Percentiles rank a stretch among this genome's conserved stretches.
Evolutionary conservation across 768 basidiomycete genomes (phyloP).

Genomic region (Crassisporium funariophilum): DNA sequence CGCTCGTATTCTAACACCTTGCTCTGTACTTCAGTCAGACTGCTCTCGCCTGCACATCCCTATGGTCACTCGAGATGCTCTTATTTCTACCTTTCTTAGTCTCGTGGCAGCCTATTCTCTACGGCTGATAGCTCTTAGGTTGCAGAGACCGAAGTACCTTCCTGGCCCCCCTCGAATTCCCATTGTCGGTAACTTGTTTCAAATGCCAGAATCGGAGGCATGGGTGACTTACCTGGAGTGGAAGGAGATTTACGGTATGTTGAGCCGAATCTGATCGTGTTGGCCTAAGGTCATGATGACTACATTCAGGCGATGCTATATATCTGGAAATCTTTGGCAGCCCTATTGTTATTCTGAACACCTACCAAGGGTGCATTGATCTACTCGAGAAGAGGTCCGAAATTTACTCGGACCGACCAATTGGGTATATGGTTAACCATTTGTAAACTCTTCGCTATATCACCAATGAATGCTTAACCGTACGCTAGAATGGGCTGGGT

Average conservation of each 20-base stretch:
- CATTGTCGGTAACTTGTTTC: slow-evolving; percentile 24
- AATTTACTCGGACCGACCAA: slow-evolving; percentile 29
- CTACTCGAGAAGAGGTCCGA: slow-evolving; percentile 30
- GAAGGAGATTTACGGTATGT: slow-evolving; percentile 23
- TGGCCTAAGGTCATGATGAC: background rate
- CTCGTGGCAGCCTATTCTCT: slow-evolving; percentile 11
- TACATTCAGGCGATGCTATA: slow-evolving; percentile 20
- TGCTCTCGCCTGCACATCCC: no score
- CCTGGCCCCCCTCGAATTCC: slow-evolving; percentile 23
- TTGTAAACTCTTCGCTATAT: slow-evolving; percentile 7
- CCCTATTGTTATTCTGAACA: slow-evolving; percentile 28
- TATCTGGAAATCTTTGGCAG: slow-evolving; percentile 30
- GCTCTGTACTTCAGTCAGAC: no score
- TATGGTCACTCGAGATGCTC: no score
- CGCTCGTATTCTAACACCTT: no score
- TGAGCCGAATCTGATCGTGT: background rate
- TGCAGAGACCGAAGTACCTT: slow-evolving; percentile 16
- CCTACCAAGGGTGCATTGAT: slow-evolving; percentile 24
- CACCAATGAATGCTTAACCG: background rate
- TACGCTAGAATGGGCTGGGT: slow-evolving; percentile 26
- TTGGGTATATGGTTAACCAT: slow-evolving; percentile 18
- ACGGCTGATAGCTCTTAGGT: slow-evolving; percentile 7
- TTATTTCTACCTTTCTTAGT: no score
- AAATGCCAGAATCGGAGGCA: slow-evolving; percentile 22
- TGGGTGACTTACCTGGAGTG: slow-evolving; percentile 28